Base-by-base conservation (phyloP, 148 eudicot species). In the Vaccinium macrocarpon region DNA sequence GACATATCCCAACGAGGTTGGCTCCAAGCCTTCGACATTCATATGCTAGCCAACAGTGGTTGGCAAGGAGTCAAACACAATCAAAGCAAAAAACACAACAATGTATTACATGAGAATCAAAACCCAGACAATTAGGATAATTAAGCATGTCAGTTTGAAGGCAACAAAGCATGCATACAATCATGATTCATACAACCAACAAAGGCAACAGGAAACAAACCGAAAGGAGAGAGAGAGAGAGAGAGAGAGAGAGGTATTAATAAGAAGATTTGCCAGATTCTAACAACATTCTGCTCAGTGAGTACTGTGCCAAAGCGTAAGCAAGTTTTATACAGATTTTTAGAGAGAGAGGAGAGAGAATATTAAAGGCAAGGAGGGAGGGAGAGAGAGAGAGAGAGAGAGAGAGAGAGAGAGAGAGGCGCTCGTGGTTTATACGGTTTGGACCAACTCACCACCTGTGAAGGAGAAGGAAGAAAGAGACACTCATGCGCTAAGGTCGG, bases 391-490 rank as follows among this genome's bases (percentile, higher is more conserved):
- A 16, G 23, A 59, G 46, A 70, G 38, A 27, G 38, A 11, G 46
- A 73, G 78, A 19, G 78, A 19, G 78, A 19, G 78, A 50, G 50
- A 25, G 56, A 51, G 56, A 76, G 80, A 46, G 23, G 38, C 11
- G 57, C 23, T 76, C 56, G 46, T 32, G 46, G 38, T 71, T 38
- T 38, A 73, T 73, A 76, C 29, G 80, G 80, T 23, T 50, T 76
- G 32, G 80, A 49, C 35, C 27, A 42, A 76, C 59, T 51, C 80
- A 76, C 80, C 80, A 76, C 56, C 80, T 23, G 57, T 76, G 52
- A 19, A n/a, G 29, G 29, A 64, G 70, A 29, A 70, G 75, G 21
- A 18, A 57, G 62, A 21, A 18, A 16, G 62, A 52, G 38, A 51
- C 18, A 0, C 38, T 79, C 16, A 57, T 57, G 29, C 50, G 27